Conservation (phyloP, 2,329 filamentous ascomycete species). For the Colletotrichum sp. region DNA sequence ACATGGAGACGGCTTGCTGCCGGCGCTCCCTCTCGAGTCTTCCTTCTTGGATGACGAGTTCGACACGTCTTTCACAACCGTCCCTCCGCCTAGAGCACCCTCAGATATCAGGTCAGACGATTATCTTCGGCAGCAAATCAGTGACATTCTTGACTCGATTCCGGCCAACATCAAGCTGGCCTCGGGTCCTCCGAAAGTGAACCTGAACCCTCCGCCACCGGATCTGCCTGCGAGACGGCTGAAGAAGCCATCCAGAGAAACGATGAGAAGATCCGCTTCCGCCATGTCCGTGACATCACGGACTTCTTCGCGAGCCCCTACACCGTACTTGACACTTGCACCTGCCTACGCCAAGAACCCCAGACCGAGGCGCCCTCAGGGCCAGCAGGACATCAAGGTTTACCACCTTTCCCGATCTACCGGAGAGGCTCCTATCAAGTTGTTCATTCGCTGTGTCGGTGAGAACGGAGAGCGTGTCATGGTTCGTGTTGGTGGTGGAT, state of each 20-base stretch:
- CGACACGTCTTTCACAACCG: constrained; percentile 42
- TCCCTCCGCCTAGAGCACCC: constrained; percentile 38
- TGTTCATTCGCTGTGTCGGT: constrained; percentile 92
- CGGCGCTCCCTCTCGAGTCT: constrained; percentile 46
- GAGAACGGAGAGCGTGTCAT: constrained; percentile 92
- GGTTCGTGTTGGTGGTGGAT: constrained; percentile 98
- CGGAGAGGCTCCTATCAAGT: constrained; percentile 87
- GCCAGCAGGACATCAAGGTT: constrained; percentile 80
- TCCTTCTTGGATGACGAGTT: constrained; percentile 54
- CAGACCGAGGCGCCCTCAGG: constrained; percentile 52
- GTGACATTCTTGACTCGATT: constrained; percentile 77
- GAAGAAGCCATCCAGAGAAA: constrained; percentile 47
- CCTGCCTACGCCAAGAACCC: constrained; percentile 59
- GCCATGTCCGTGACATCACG: constrained; percentile 45
- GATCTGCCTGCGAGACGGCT: constrained; percentile 58
- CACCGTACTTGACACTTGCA: constrained; percentile 73
- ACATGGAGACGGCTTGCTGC: constrained; percentile 25
- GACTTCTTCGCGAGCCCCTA: constrained; percentile 57
- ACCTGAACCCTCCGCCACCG: constrained; percentile 65
- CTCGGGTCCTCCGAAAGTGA: constrained; percentile 50
- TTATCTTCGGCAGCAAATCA: constrained; percentile 80
- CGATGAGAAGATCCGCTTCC: constrained; percentile 52
- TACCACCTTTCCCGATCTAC: constrained; percentile 89
- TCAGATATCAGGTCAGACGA: constrained; percentile 59
- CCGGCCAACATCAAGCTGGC: constrained; percentile 81